Evolutionary conservation across 169 alveolate genomes (phyloP), one percentile per base, ranked within the genome.

Genomic region (Plasmodium chabaudi): DNA sequence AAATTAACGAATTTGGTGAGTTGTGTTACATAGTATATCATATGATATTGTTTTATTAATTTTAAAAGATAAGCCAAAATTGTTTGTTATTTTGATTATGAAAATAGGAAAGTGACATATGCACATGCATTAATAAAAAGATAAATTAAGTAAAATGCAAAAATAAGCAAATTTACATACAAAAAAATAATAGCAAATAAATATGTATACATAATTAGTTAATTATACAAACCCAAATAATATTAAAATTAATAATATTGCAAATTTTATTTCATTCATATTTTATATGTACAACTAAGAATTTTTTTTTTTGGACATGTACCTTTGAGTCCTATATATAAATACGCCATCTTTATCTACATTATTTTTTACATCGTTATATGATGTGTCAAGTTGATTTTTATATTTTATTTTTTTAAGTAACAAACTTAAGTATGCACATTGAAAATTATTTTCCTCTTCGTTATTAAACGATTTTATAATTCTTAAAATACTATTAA

Each of bases 281-380:
- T 34, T 34, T 34, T 34, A 34, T 34, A 34, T 34, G 5, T 34
- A 34, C 42, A 34, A 3, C 42, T 51, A n/a, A 12, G 34, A 60
- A 21, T 51, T 17, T 64, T 77, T 77, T 53, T 82, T 82, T 69
- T 82, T 82, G 1, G 82, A 67, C 25, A 82, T 44, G 12, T 82
- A 82, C 10, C 73, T 68, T 17, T 68, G 72, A 49, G 90, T 82
- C 34, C 72, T 82, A 72, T 82, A 82, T 82, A 82, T 82, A 59
- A 55, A 82, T 5, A 82, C 84, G 3, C 73, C 90, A 61, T 82
- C 90, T n/a, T 82, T 86, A 60, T 82, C 90, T n/a, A 82, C 73
- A 56, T 55, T 82, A 21, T 68, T 69, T 56, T 68, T 47, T 59
- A 34, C 12, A 57, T 82, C 84, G 12, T 21, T 9, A 59, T 82